Conservation (phyloP, 805 yeast genomes). For the Torulaspora delbrueckii region DNA sequence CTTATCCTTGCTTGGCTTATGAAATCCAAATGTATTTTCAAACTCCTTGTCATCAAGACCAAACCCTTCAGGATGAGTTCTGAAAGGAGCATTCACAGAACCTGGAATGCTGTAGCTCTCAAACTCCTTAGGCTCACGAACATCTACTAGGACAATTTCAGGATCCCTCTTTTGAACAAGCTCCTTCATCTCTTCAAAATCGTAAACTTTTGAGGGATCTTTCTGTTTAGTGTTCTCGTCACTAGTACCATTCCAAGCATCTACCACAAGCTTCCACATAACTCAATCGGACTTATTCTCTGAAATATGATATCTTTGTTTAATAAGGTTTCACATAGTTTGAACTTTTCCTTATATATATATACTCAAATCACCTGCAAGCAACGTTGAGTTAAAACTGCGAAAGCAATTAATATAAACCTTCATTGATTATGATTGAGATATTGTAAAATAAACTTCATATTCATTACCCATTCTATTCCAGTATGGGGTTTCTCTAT, state of each 20-base stretch:
- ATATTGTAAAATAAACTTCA: not conserved
- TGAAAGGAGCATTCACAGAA: slow-evolving; percentile 80
- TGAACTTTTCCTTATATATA: not conserved
- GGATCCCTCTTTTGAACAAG: slow-evolving; percentile 41
- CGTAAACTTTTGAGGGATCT: slow-evolving; percentile 40
- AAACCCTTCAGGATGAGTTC: slow-evolving; percentile 80
- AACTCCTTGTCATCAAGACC: slow-evolving; percentile 66
- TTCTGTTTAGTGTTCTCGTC: slow-evolving; percentile 4
- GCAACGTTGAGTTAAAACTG: not conserved
- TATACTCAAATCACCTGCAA: not conserved
- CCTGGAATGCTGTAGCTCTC: slow-evolving; percentile 67
- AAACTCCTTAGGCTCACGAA: slow-evolving; percentile 79
- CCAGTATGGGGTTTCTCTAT: not conserved
- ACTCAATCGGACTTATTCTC: not conserved
- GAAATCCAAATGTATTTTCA: slow-evolving; percentile 63
- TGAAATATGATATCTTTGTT: not conserved
- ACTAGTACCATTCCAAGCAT: slow-evolving; percentile 29
- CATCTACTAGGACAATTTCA: slow-evolving; percentile 62
- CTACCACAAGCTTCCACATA: slow-evolving; percentile 26
- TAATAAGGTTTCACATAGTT: not conserved
- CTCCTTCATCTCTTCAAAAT: slow-evolving; percentile 48
- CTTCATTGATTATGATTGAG: not conserved
- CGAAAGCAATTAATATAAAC: not conserved
- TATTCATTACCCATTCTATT: not conserved
- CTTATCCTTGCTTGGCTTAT: slow-evolving; percentile 60